These are phyloP conservation scores for Filosporella fistucella DNA, from an alignment of 495 filamentous ascomycete species.

Conservation along the genomic window DNA sequence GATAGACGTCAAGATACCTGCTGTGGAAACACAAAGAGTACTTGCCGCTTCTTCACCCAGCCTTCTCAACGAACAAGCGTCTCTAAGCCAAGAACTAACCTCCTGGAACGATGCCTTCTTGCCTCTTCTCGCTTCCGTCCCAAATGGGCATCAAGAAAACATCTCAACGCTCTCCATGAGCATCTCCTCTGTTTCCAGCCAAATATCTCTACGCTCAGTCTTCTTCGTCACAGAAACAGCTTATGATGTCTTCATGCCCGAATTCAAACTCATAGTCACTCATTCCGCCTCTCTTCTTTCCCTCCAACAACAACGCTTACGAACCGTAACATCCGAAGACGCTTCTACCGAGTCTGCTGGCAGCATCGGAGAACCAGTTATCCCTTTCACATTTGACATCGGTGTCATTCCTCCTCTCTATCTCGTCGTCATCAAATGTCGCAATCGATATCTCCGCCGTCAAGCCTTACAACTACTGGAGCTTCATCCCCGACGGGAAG, in stretches of 20 bases:
- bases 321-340: neutral
- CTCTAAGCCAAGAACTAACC: constrained; percentile 2
- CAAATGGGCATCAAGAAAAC: constrained; percentile 3
- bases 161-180: constrained; percentile 10
- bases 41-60: neutral
- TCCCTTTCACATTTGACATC: constrained; percentile 23
- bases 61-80: constrained; percentile 5
- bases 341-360: neutral
- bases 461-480: constrained; percentile 34
- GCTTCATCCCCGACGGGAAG: constrained; percentile 36
- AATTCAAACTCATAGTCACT: constrained; percentile 15
- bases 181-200: constrained; percentile 4
- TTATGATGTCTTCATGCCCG: constrained; percentile 13
- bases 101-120: constrained; percentile 12
- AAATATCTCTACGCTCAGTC: constrained; percentile 5
- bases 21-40: neutral
- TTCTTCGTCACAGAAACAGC: constrained; percentile 9
- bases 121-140: constrained; percentile 4
- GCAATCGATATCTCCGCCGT: constrained; percentile 36
- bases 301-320: neutral
- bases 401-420: constrained; percentile 33
- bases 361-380: neutral
- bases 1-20: constrained; percentile 9
- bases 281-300: neutral
- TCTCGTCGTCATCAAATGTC: constrained; percentile 33